These are phyloP conservation scores for Pseudogymnoascus sp. DNA, from an alignment of 2,329 filamentous ascomycete species.

Conservation along the genomic window DNA sequence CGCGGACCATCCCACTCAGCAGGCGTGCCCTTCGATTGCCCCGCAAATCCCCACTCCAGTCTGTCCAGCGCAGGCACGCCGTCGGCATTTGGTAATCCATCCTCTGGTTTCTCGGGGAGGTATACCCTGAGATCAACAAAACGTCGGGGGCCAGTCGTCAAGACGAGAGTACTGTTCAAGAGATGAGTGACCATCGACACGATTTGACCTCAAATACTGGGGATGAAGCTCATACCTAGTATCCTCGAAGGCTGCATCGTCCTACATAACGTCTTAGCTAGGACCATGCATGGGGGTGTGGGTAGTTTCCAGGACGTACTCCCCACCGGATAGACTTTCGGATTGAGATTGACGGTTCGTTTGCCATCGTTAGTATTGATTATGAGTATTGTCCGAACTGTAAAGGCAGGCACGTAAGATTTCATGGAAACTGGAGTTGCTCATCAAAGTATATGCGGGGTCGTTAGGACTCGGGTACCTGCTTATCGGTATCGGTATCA, in stretches of 20 bases:
- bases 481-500: slow-evolving; percentile 1
- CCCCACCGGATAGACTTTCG: slow-evolving; percentile 11
- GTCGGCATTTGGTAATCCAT: slow-evolving; percentile 10
- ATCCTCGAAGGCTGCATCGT: neutral
- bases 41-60: slow-evolving; percentile 22
- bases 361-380: neutral
- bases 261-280: neutral
- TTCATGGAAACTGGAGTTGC: neutral
- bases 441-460: neutral
- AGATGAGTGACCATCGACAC: neutral
- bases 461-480: neutral
- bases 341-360: slow-evolving; percentile 10
- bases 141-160: slow-evolving; percentile 18
- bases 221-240: neutral
- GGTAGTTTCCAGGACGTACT: neutral
- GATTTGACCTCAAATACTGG: neutral
- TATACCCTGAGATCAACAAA: slow-evolving; percentile 19
- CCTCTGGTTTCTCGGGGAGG: slow-evolving; percentile 10
- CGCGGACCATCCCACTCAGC: neutral
- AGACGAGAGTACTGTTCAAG: slow-evolving; percentile 16
- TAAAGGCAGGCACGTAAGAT: no score
- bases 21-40: slow-evolving; percentile 10
- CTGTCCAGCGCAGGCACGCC: slow-evolving; percentile 7
- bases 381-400: neutral
- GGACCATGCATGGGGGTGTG: neutral